Conservation (phyloP, 2,329 filamentous ascomycete genomes). For the Karstenula rhodostoma region DNA sequence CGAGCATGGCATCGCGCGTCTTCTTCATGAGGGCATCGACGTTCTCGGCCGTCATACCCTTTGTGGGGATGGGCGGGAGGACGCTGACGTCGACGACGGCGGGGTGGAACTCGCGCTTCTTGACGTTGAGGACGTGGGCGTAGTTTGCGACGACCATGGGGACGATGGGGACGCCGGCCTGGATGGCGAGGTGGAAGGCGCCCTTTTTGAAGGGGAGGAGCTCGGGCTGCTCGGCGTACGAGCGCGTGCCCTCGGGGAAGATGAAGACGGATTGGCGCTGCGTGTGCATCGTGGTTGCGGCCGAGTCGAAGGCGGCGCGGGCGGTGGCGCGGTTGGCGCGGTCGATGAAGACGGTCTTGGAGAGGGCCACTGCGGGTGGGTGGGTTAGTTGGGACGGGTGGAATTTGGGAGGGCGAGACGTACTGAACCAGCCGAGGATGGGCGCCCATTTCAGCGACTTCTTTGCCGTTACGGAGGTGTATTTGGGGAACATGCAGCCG, state of each 20-base stretch:
- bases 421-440: slow-evolving; percentile 91
- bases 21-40: slow-evolving; percentile 43
- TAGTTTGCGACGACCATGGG: slow-evolving; percentile 71
- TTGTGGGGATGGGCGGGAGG: slow-evolving; percentile 48
- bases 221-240: slow-evolving; percentile 81
- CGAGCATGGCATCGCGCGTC: slow-evolving; percentile 47
- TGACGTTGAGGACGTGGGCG: slow-evolving; percentile 56
- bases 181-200: slow-evolving; percentile 93
- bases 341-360: slow-evolving; percentile 94
- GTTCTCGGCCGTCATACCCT: slow-evolving; percentile 43
- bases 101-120: slow-evolving; percentile 51
- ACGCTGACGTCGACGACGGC: slow-evolving; percentile 64
- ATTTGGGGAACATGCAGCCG: slow-evolving; percentile 85
- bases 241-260: slow-evolving; percentile 92
- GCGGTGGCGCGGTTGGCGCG: slow-evolving; percentile 84
- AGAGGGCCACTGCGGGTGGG: slow-evolving; percentile 69
- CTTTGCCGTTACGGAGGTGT: slow-evolving; percentile 95
- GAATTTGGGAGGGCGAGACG: slow-evolving; percentile 23
- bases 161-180: slow-evolving; percentile 92
- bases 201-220: slow-evolving; percentile 99
- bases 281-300: slow-evolving; percentile 78
- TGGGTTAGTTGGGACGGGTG: slow-evolving; percentile 12
- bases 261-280: slow-evolving; percentile 77
- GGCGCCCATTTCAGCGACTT: slow-evolving; percentile 79
- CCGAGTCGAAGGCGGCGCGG: slow-evolving; percentile 82